phyloP scores from a whole-genome alignment of 495 filamentous ascomycete genomes.

The Alectoria sarmentosa region DNA sequence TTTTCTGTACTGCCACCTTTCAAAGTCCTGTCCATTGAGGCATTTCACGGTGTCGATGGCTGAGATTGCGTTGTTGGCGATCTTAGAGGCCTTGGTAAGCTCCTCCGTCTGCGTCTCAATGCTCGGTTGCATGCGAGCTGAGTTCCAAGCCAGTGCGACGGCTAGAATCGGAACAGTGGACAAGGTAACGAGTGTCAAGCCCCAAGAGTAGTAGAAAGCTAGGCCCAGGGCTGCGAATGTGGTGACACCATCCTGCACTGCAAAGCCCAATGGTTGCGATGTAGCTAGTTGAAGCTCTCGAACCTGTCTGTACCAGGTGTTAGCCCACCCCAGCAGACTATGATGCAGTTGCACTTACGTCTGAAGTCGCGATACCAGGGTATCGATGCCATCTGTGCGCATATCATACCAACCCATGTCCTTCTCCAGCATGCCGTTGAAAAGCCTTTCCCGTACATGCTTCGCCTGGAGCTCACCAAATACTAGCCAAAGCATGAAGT shows the following conservation, averaged over 20 bases:
- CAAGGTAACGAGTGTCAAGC: constrained; percentile 75
- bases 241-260: constrained; percentile 54
- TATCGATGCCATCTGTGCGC: constrained; percentile 60
- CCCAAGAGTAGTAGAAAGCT: constrained; percentile 75
- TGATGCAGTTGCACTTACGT: constrained; percentile 47
- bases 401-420: constrained; percentile 81
- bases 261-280: constrained; percentile 68
- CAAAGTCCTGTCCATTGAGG: constrained; percentile 69
- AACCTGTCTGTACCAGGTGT: constrained; percentile 51
- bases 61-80: constrained; percentile 57
- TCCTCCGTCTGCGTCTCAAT: constrained; percentile 63
- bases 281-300: constrained; percentile 75
- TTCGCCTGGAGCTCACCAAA: constrained; percentile 79
- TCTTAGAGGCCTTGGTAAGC: constrained; percentile 64
- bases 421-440: constrained; percentile 58
- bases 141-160: constrained; percentile 50
- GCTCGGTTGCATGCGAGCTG: constrained; percentile 52
- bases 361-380: constrained; percentile 63
- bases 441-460: constrained; percentile 54
- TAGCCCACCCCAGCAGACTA: constrained; percentile 15
- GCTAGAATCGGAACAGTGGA: constrained; percentile 65
- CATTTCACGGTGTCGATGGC: constrained; percentile 84
- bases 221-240: constrained; percentile 56
- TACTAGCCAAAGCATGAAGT: constrained; percentile 59
- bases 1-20: constrained; percentile 55